Base-by-base conservation (phyloP, 2,329 filamentous ascomycete species). In the Teratosphaeriaceae sp. region DNA sequence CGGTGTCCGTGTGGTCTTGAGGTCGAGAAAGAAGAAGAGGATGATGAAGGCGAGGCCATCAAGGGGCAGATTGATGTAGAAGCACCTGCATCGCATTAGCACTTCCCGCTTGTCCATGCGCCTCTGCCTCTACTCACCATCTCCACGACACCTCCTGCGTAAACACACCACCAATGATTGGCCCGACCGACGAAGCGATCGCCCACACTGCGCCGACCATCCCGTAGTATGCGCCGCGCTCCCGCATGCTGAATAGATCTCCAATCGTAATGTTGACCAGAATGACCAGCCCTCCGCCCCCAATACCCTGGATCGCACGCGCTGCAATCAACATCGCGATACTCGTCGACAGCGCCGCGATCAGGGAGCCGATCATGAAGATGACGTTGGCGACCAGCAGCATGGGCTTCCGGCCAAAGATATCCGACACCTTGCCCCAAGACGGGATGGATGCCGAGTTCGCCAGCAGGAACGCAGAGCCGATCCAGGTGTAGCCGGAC, bases 111-210 rank as follows among this genome's bases (percentile, higher is more conserved):
- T 23, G 9, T 13, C 3, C 5, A 9, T 15, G 16, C 29, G 21
- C 76, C 77, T 45, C 70, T 85, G 80, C 80, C 85, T 26, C 82
- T 67, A 76, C 77, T 45, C 70, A 85, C 80, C 80, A 85, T 26
- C 82, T 67, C 82, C 82, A 85, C 13, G 65, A 72, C 3, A 78
- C 73, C 20, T 73, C 69, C 42, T 79, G 69, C 0, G 82, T 83
- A 49, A 87, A 80, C 0, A 75, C 73, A 6, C 84, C 84, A 15
- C 83, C 82, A 4, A 86, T 65, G 2, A 82, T 67, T 0, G 82
- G 83, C 0, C 83, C 84, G n/a, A 84, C 63, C 0, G 75, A 76
- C 26, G 73, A 75, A 2, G 82, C 80, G 16, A 83, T 59, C 1
- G 80, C 80, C 83, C 83, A 80, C 0, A 84, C 76, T 39, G 80